Percentiles rank a stretch among this genome's conserved stretches.
Conservation (phyloP, 768 basidiomycete species). For the Termitomyces sp. region DNA sequence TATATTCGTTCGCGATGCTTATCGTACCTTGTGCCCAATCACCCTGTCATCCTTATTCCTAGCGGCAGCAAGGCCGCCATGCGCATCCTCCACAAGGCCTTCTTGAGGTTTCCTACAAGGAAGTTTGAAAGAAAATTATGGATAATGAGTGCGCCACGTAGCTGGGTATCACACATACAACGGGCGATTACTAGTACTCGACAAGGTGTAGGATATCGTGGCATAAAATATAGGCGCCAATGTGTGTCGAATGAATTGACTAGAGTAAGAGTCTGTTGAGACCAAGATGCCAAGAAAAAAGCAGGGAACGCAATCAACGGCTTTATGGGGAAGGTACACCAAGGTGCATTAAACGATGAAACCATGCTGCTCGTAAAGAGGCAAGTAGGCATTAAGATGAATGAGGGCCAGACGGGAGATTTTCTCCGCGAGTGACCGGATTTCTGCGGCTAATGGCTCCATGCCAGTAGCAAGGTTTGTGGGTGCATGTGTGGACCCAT, state of each 20-base stretch:
- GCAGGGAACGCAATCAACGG: too few species aligned
- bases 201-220: conserved; percentile 13
- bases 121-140: neutral
- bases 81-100: neutral
- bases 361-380: conserved; percentile 69
- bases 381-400: conserved; percentile 71
- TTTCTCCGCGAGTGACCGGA: conserved; percentile 62
- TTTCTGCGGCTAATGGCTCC: conserved; percentile 68
- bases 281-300: neutral
- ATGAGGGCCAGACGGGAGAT: conserved; percentile 68
- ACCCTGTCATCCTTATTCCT: conserved; percentile 3
- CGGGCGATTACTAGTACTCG: conserved; percentile 3
- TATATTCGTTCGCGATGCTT: conserved; percentile 1
- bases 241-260: conserved; percentile 1
- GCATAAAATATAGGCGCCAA: conserved; percentile 16
- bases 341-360: conserved; percentile 29
- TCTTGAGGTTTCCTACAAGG: neutral
- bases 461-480: conserved; percentile 49
- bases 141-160: conserved; percentile 8
- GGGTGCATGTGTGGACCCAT: conserved; percentile 13
- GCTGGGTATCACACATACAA: conserved; percentile 1
- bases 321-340: too few species aligned
- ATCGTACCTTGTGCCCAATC: conserved; percentile 1
- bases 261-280: neutral
- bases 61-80: conserved; percentile 10